A percentile compares a stretch with the other conserved stretches of the same genome.
Conservation (phyloP, 202 grass and related monocot genomes). For the Zoysia matrella region DNA sequence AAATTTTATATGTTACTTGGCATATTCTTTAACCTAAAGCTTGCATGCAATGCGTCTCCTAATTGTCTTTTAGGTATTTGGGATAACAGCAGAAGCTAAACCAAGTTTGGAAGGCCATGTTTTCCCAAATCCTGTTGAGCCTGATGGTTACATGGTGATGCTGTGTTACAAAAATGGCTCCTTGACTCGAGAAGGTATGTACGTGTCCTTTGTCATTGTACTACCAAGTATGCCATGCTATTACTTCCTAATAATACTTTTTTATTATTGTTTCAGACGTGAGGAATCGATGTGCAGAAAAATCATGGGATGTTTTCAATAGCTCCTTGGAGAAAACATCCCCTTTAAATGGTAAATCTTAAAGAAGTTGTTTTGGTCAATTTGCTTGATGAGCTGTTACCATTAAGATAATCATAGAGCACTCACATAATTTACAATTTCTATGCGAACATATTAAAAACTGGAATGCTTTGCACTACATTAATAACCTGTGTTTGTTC, state of each 20-base stretch:
- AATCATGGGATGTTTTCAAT: conserved; percentile 95
- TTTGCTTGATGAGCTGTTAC: not conserved
- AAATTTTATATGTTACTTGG: not conserved
- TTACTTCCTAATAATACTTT: conserved; percentile 17
- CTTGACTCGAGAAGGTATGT: conserved; percentile 80
- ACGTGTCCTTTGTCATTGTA: conserved; percentile 16
- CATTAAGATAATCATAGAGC: conserved; percentile 2
- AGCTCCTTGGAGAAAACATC: conserved; percentile 60
- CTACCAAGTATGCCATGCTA: not conserved
- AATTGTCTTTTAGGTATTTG: conserved; percentile 74
- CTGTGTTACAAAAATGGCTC: conserved; percentile 97
- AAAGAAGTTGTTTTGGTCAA: not conserved
- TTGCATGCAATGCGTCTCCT: not conserved
- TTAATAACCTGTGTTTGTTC: not conserved
- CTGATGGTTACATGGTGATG: conserved; percentile 97
- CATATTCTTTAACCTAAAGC: not conserved
- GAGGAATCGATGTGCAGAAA: conserved; percentile 70
- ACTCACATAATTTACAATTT: not conserved
- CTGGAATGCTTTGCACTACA: not conserved
- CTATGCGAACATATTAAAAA: not conserved
- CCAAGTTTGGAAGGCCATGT: conserved; percentile 92
- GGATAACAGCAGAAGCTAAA: conserved; percentile 84
- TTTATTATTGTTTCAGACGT: conserved; percentile 62
- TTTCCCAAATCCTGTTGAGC: conserved; percentile 90
- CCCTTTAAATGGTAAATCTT: conserved; percentile 79